These are phyloP conservation scores for Ilyonectria mors-panacis DNA, from an alignment of 2,329 filamentous ascomycete genomes.

Conservation along the genomic window DNA sequence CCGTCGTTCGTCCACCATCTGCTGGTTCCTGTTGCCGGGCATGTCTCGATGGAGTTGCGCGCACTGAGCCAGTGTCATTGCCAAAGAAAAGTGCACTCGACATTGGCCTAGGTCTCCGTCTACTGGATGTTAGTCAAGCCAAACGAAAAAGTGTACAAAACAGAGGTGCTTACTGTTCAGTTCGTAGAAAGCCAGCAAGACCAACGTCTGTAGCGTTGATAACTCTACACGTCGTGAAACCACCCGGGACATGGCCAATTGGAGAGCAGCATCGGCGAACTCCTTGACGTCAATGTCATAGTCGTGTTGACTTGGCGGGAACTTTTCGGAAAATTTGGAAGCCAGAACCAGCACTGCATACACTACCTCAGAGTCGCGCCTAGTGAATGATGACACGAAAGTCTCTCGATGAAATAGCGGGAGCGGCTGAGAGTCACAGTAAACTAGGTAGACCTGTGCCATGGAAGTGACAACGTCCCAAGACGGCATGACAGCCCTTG, in stretches of 20 bases:
- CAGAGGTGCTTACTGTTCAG: neutral
- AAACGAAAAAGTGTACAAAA: too few relatives aligned
- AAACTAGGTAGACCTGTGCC: neutral
- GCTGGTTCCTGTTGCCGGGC: neutral
- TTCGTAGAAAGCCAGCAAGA: conserved; percentile 10
- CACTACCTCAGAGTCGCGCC: neutral
- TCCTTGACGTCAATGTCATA: neutral
- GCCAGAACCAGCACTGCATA: conserved; percentile 8
- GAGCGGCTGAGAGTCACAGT: conserved; percentile 12
- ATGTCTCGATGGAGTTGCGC: neutral
- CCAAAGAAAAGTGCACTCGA: conserved; percentile 6
- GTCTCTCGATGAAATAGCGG: neutral
- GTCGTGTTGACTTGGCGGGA: neutral
- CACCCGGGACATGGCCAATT: neutral
- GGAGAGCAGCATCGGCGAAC: conserved; percentile 4
- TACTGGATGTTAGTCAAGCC: neutral
- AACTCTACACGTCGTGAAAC: conserved; percentile 6
- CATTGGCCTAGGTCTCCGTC: conserved; percentile 11
- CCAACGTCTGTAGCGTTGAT: conserved; percentile 4
- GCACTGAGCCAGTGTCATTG: neutral
- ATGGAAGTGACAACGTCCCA: neutral
- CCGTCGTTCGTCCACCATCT: neutral
- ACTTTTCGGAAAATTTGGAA: neutral
- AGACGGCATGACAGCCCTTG: neutral
- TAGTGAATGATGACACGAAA: neutral